These are phyloP conservation scores for Picochlorum sp. DNA, from an alignment of 139 green algal genomes.

Conservation along the genomic window DNA sequence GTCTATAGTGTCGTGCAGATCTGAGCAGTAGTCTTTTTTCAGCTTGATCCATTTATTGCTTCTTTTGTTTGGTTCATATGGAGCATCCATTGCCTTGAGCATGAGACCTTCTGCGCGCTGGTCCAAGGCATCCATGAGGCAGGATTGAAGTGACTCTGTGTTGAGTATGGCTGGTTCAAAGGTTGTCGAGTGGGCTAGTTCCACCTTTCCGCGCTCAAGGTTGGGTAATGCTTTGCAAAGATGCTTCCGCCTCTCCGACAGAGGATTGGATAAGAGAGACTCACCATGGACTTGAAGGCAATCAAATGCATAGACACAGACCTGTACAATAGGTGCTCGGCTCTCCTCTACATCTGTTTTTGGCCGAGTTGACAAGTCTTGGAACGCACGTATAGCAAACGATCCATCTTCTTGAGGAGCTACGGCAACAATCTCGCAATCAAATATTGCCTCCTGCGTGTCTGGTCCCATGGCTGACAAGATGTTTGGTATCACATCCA, in stretches of 20 bases:
- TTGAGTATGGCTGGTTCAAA: slow-evolving; percentile 7
- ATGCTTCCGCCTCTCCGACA: slow-evolving; percentile 40
- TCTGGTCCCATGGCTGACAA: slow-evolving; percentile 13
- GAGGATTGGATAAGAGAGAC: slow-evolving; percentile 41
- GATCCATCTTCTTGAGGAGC: slow-evolving; percentile 26
- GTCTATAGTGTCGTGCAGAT: slow-evolving; percentile 76
- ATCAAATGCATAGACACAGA: slow-evolving; percentile 89
- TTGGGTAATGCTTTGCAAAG: slow-evolving; percentile 28
- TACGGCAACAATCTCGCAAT: slow-evolving; percentile 78
- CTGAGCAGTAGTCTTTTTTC: slow-evolving; percentile 76
- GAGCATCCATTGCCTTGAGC: slow-evolving; percentile 61
- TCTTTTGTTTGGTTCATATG: slow-evolving; percentile 66
- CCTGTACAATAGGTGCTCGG: slow-evolving; percentile 19
- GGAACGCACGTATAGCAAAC: slow-evolving; percentile 62
- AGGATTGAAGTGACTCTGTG: slow-evolving; percentile 31
- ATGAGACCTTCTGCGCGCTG: slow-evolving; percentile 69
- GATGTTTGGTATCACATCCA: slow-evolving; percentile 53
- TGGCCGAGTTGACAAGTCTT: slow-evolving; percentile 73
- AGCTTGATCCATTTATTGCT: slow-evolving; percentile 78
- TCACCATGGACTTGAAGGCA: slow-evolving; percentile 55
- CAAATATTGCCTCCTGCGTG: slow-evolving; percentile 36
- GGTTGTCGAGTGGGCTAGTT: slow-evolving; percentile 46
- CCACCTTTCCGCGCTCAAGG: slow-evolving; percentile 48
- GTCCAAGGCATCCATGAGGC: slow-evolving; percentile 47
- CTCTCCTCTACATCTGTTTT: slow-evolving; percentile 18